A percentile compares a stretch with the other conserved stretches of the same genome.
Conservation (phyloP, 1,139 yeast species). For the Protomyces gravidus region DNA sequence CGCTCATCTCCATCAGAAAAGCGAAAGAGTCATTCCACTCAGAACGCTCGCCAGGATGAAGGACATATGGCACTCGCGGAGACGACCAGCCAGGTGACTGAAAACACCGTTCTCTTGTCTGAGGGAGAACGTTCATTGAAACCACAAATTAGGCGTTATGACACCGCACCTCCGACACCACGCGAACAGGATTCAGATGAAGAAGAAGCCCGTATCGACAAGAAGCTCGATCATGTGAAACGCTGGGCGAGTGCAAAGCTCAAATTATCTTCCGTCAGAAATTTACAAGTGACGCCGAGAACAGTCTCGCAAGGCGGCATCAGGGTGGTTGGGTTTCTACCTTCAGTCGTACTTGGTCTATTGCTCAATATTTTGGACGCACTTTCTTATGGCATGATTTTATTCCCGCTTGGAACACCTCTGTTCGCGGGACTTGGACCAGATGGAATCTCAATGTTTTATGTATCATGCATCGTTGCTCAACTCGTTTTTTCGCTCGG, state of each 20-base stretch:
- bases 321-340: conserved; percentile 44
- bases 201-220: background rate
- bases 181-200: background rate
- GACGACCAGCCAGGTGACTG: conserved; percentile 25
- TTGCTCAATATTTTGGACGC: conserved; percentile 86
- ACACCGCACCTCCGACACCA: background rate
- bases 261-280: background rate
- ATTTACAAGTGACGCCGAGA: conserved; percentile 8
- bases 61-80: background rate
- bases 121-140: background rate
- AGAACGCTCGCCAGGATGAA: background rate
- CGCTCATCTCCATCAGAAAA: conserved; percentile 3
- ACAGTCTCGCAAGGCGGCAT: conserved; percentile 2
- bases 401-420: conserved; percentile 84
- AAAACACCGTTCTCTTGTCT: conserved; percentile 11
- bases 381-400: conserved; percentile 91
- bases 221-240: background rate
- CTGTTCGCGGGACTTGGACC: conserved; percentile 75
- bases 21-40: background rate
- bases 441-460: conserved; percentile 88
- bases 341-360: conserved; percentile 80
- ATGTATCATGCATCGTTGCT: conserved; percentile 79
- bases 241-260: background rate
- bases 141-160: background rate
- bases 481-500: conserved; percentile 86